Evolutionary conservation across 306 rosid species (phyloP), one percentile per base, ranked within the genome.

Genomic region (Boehmeria nivea): DNA sequence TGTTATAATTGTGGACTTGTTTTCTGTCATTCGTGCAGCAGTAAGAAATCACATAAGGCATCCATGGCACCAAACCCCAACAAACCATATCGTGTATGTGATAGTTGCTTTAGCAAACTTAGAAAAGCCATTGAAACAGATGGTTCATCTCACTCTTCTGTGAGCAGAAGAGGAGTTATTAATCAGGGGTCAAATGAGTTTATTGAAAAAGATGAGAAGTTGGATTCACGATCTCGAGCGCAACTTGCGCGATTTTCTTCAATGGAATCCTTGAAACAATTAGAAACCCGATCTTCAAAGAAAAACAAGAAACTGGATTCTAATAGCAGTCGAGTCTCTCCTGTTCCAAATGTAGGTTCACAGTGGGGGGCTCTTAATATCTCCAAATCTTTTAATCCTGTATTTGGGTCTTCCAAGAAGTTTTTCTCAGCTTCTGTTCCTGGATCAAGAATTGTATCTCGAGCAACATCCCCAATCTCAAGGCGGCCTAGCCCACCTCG

Each of bases 61-160:
- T 84, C 99, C 55, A 91, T 91, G 99, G 96, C 99, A 56, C 99
- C 99, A 72, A 91, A 87, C 68, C 99, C 99, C 63, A 87, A 85
- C 82, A 91, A 87, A 77, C 88, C 89, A 31, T 91, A 87, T 75
- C 99, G 99, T 64, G 96, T 87, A 51, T 91, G 99, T 82, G 99
- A 91, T 74, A 81, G 75, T 75, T 91, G 98, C 78, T 87, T 66
- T 68, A 73, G 63, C 74, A 91, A 87, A 76, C 83, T 91, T 40
- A 73, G 83, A 72, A 91, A 91, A 77, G 50, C 81, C 51, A 65
- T 76, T 70, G 98, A 87, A 80, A 71, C 65, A 46, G 95, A 84
- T 46, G 59, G 83, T 59, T 81, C 96, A 60, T 87, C 89, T 11
- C 94, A 84, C 58, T 78, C 94, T 72, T 86, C 89, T 25, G 54